These are phyloP conservation scores for Boletus sp. DNA, from an alignment of 768 basidiomycete genomes.

Conservation along the genomic window DNA sequence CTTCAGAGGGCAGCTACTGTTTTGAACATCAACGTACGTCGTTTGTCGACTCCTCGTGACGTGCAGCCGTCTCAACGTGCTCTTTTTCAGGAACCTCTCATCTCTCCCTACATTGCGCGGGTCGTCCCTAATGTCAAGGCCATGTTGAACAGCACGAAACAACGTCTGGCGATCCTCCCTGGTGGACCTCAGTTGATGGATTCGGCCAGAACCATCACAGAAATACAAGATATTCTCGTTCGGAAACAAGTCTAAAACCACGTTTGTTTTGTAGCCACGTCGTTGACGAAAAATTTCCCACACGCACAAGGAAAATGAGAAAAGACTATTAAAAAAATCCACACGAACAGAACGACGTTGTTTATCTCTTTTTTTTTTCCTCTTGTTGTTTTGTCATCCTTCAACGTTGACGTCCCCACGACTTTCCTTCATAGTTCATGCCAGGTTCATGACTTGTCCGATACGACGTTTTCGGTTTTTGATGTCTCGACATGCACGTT, in stretches of 20 bases:
- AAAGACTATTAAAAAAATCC: neutral
- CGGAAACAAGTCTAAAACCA: slow-evolving; percentile 37
- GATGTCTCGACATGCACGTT: slow-evolving; percentile 5
- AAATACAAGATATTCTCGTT: slow-evolving; percentile 69
- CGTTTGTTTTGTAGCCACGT: neutral
- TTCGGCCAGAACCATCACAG: slow-evolving; percentile 64
- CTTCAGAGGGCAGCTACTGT: slow-evolving; percentile 70
- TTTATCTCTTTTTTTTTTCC: neutral
- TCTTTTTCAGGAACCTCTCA: slow-evolving; percentile 63
- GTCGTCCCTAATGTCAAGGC: slow-evolving; percentile 79
- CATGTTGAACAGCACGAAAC: slow-evolving; percentile 75
- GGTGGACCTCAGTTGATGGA: slow-evolving; percentile 67
- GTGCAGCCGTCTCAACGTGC: neutral
- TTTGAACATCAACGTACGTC: slow-evolving; percentile 67
- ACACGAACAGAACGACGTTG: neutral
- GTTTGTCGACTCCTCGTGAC: neutral
- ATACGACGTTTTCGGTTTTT: slow-evolving; percentile 10
- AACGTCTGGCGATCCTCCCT: slow-evolving; percentile 75
- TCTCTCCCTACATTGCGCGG: slow-evolving; percentile 77
- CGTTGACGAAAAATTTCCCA: slow-evolving; percentile 1
- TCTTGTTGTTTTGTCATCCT: neutral
- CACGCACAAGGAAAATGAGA: neutral
- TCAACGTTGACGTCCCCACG: neutral
- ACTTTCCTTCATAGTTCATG: slow-evolving; percentile 16
- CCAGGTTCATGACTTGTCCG: slow-evolving; percentile 24